These are phyloP conservation scores for Neurospora terricola DNA, from an alignment of 495 filamentous ascomycete species.

Conservation along the genomic window DNA sequence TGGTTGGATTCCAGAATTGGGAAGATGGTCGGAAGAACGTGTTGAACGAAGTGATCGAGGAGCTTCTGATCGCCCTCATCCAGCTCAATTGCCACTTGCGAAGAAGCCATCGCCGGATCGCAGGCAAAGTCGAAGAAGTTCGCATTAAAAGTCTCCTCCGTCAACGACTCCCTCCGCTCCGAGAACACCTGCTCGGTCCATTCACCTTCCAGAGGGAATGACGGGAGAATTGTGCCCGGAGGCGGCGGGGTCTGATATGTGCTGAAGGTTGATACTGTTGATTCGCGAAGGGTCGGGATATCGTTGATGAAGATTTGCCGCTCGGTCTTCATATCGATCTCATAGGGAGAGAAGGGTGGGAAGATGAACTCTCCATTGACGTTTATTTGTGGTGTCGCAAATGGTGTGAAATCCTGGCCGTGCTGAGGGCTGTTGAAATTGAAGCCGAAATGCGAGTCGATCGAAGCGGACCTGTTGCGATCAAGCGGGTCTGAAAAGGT, in stretches of 20 bases:
- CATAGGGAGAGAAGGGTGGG: slow-evolving; percentile 62
- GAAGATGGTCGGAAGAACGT: slow-evolving; percentile 80
- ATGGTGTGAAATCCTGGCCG: slow-evolving; percentile 50
- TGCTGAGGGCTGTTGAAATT: slow-evolving; percentile 59
- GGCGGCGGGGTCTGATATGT: slow-evolving; percentile 69
- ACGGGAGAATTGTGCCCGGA: slow-evolving; percentile 50
- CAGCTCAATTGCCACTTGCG: slow-evolving; percentile 69
- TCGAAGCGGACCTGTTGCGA: slow-evolving; percentile 61
- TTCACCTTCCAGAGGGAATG: slow-evolving; percentile 56
- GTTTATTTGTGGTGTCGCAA: slow-evolving; percentile 42
- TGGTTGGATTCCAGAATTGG: slow-evolving; percentile 85
- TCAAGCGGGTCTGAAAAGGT: slow-evolving; percentile 64
- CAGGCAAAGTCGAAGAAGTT: slow-evolving; percentile 71
- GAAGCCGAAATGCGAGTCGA: slow-evolving; percentile 69
- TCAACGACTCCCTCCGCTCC: slow-evolving; percentile 50
- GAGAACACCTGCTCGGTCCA: slow-evolving; percentile 71
- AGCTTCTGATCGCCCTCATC: slow-evolving; percentile 79
- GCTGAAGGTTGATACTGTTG: slow-evolving; percentile 78
- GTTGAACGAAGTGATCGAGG: slow-evolving; percentile 84
- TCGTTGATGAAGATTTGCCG: slow-evolving; percentile 91
- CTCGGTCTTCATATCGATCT: slow-evolving; percentile 93
- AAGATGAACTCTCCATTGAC: slow-evolving; percentile 36
- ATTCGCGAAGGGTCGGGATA: slow-evolving; percentile 71
- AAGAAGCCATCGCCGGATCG: slow-evolving; percentile 39
- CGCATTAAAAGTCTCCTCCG: slow-evolving; percentile 57